phyloP scores from a whole-genome alignment of 2,329 filamentous ascomycete genomes.

The Sporothrix schenckii region DNA sequence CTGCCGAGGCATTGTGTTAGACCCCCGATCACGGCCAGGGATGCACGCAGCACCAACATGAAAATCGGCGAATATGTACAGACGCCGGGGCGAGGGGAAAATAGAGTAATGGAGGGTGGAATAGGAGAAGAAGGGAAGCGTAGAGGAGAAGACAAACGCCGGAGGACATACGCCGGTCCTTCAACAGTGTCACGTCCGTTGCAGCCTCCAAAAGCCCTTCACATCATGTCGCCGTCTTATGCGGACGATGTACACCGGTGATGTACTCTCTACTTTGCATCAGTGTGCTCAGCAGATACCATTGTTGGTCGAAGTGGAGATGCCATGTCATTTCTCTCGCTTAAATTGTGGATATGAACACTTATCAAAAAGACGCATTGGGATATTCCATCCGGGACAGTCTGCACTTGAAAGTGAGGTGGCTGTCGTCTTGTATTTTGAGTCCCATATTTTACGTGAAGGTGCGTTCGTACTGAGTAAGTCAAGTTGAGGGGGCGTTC shows the following conservation, averaged over 20 bases:
- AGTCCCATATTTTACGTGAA: too few species aligned
- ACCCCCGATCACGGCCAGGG: neutral
- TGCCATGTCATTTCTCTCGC: slow-evolving; percentile 3
- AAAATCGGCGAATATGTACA: too few species aligned
- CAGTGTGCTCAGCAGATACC: neutral
- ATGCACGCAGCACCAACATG: neutral
- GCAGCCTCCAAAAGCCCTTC: too few species aligned
- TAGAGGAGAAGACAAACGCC: neutral
- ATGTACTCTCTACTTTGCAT: slow-evolving; percentile 6
- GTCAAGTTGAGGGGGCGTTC: too few species aligned
- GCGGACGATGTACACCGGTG: neutral
- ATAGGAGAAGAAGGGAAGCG: neutral
- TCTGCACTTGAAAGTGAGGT: too few species aligned
- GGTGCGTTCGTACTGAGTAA: too few species aligned
- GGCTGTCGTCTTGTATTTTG: too few species aligned
- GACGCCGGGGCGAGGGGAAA: neutral
- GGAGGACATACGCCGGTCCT: neutral
- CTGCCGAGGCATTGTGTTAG: slow-evolving; percentile 10
- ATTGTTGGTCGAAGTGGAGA: neutral
- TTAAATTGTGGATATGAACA: slow-evolving; percentile 12
- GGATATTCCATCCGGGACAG: too few species aligned
- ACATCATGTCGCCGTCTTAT: neutral
- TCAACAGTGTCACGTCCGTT: neutral
- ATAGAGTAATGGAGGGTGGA: neutral
- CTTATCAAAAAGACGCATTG: too few species aligned